phyloP scores from a whole-genome alignment of 2,329 filamentous ascomycete species.

The Arthroderma uncinatum region DNA sequence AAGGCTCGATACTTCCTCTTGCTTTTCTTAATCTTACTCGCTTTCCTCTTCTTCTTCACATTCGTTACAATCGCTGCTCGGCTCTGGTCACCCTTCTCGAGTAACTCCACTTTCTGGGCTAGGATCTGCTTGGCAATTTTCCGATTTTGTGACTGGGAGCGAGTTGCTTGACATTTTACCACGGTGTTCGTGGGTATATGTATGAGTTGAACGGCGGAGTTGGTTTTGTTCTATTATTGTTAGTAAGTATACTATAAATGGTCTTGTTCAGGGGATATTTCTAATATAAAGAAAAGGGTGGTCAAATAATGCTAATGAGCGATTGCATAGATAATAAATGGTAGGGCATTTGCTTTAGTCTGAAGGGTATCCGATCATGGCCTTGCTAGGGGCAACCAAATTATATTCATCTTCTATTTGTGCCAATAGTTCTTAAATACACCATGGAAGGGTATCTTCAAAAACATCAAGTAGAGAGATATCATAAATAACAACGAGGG shows the following conservation, averaged over 20 bases:
- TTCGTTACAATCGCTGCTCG: constrained; percentile 72
- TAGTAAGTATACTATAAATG: too few relatives aligned
- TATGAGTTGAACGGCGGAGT: constrained; percentile 82
- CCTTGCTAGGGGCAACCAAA: too few relatives aligned
- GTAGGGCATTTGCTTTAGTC: too few relatives aligned
- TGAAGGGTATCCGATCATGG: too few relatives aligned
- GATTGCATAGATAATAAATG: too few relatives aligned
- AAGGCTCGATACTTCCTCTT: constrained; percentile 35
- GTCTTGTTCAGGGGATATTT: too few relatives aligned
- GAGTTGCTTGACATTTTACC: constrained; percentile 85
- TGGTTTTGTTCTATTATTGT: constrained; percentile 69
- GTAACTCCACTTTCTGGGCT: constrained; percentile 63
- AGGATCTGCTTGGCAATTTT: constrained; percentile 70
- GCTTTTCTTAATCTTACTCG: constrained; percentile 35
- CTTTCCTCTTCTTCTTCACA: constrained; percentile 56
- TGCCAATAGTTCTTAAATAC: too few relatives aligned
- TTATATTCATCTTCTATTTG: too few relatives aligned
- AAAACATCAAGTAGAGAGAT: not conserved
- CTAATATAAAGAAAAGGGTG: too few relatives aligned
- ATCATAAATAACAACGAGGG: not conserved
- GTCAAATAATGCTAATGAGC: too few relatives aligned
- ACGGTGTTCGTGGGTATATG: constrained; percentile 85
- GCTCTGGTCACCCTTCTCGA: constrained; percentile 61
- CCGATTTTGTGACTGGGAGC: constrained; percentile 75
- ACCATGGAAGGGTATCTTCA: not conserved